Evolutionary conservation across 768 basidiomycete species (phyloP).

Genomic region (Psilocybe subaeruginosa): DNA sequence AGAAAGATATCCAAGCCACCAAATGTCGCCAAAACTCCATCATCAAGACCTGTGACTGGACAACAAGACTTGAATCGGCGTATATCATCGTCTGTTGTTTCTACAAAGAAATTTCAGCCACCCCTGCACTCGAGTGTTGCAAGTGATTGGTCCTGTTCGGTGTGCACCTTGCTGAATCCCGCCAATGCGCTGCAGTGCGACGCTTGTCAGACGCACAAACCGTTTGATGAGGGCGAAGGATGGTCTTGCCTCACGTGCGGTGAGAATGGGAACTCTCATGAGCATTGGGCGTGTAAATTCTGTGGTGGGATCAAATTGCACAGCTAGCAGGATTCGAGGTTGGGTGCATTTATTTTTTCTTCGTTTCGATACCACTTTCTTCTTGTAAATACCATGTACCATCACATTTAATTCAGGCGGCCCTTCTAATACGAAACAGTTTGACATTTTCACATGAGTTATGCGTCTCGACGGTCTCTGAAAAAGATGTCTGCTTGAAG

Average conservation of each 20-base stretch:
- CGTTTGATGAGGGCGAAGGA: conserved; percentile 33
- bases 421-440: conserved; percentile 43
- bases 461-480: conserved; percentile 32
- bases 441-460: conserved; percentile 41
- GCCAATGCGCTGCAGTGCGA: conserved; percentile 54
- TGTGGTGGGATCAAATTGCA: conserved; percentile 69
- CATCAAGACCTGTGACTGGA: neutral
- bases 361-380: neutral
- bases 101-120: conserved; percentile 1
- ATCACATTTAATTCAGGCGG: neutral
- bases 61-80: neutral
- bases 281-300: conserved; percentile 74
- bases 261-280: conserved; percentile 59
- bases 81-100: neutral
- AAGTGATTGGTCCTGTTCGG: conserved; percentile 52
- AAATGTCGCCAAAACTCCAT: neutral
- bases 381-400: neutral
- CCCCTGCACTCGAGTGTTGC: neutral
- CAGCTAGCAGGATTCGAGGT: conserved; percentile 27
- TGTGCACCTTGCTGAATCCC: conserved; percentile 72
- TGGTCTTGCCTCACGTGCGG: conserved; percentile 75
- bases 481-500: conserved; percentile 19
- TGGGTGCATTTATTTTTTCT: neutral
- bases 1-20: neutral
- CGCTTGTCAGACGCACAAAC: conserved; percentile 51